phyloP scores from a whole-genome alignment of 805 yeast genomes.

The Hagleromyces aurorensis region DNA sequence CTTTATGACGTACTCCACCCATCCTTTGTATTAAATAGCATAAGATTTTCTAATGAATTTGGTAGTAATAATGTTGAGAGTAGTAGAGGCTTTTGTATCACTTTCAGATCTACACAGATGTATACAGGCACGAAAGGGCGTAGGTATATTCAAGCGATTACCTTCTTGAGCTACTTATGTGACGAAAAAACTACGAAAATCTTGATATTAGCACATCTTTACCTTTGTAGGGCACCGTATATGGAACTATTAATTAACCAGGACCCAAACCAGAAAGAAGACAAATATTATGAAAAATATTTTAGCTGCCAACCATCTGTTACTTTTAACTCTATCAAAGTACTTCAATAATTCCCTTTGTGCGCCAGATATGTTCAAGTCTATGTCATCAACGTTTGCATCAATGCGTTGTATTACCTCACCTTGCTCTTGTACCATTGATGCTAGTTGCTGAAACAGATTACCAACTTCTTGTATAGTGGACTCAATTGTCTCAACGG shows the following conservation, averaged over 20 bases:
- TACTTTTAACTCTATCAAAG: conserved; percentile 77
- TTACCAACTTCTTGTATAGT: conserved; percentile 96
- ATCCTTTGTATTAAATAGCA: too few species aligned
- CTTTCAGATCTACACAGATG: too few species aligned
- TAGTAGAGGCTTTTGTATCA: too few species aligned
- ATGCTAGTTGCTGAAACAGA: conserved; percentile 86
- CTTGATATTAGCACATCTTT: too few species aligned
- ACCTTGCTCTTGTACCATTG: conserved; percentile 97
- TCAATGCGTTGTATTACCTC: conserved; percentile 94
- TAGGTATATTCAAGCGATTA: too few species aligned
- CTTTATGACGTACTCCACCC: too few species aligned
- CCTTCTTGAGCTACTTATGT: too few species aligned
- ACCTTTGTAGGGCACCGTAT: too few species aligned
- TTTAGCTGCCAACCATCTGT: conserved; percentile 86
- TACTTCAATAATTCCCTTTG: conserved; percentile 89
- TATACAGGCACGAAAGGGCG: too few species aligned
- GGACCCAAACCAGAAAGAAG: conserved; percentile 70
- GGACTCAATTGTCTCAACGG: conserved; percentile 94
- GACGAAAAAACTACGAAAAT: too few species aligned
- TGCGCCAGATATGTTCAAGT: conserved; percentile 84
- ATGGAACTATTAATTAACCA: conserved; percentile 65
- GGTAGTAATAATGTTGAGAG: too few species aligned
- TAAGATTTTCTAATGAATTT: too few species aligned
- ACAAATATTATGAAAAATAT: conserved; percentile 80
- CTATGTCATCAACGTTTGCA: conserved; percentile 87